Evolutionary conservation across 129 eudicot genomes (phyloP), one percentile per base, ranked within the genome.

Genomic region (Calendula officinalis): DNA sequence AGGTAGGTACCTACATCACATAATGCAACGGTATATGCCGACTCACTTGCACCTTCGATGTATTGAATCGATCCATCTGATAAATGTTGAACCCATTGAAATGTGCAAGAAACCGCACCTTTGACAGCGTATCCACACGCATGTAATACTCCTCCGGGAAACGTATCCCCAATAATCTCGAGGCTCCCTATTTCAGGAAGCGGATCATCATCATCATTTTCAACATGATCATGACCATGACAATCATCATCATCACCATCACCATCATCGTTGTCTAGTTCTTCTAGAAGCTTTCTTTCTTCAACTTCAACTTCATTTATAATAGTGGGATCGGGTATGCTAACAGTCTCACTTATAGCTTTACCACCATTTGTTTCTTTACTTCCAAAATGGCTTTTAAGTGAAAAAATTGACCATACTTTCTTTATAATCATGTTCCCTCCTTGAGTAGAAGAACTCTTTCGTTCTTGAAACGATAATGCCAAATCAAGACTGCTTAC

Each of bases 381-480:
- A 44, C 2, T 44, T 54, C 30, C 38, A 9, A 47, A 47, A 47
- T 14, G 8, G 53, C 53, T 22, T 47, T 14, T 47, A 47, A 11
- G 60, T 54, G 38, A 8, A 54, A 32, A 7, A 3, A 12, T 5
- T 54, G 16, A 10, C 59, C 35, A 27, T 32, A 53, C 11, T 8
- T 53, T 53, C 10, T 30, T 27, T 2, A 27, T 30, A 12, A 15
- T 52, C 30, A 22, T 22, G 2, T 22, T 55, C 60, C 39, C 40
- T 55, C 60, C 41, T 30, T 33, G 41, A 34, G 15, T 32, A 9
- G 60, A 32, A 55, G 60, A 55, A 55, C 13, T 16, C 7, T 55
- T 55, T 13, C 41, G n/a, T 55, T 33, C 40, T 33, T 55, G 60
- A 55, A 55, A 30, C 33, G 60, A 55, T 9, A 33, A 32, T 33